Percentiles rank a stretch among this genome's conserved stretches.
Conservation (phyloP, 768 basidiomycete genomes). For the Clavulina sp. region DNA sequence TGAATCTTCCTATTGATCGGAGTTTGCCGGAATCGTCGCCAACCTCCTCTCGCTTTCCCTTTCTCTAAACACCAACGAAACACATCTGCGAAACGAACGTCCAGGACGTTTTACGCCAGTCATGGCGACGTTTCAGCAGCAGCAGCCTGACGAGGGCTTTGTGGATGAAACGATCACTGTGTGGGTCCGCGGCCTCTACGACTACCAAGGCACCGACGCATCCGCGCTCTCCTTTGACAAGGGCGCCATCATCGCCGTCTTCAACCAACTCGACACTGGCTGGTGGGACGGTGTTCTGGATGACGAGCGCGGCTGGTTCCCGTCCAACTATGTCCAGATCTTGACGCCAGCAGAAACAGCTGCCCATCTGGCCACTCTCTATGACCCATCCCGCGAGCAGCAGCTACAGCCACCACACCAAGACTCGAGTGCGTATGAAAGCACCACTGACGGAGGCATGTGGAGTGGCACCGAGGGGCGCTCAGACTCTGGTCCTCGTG, state of each 20-base stretch:
- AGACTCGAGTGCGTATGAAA: no score
- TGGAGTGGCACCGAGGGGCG: no score
- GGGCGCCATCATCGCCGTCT: slow-evolving; percentile 85
- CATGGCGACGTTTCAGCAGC: not conserved
- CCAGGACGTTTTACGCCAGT: no score
- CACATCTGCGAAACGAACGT: no score
- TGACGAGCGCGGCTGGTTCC: slow-evolving; percentile 86
- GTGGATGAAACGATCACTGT: slow-evolving; percentile 25
- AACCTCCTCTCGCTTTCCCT: no score
- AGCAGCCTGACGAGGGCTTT: not conserved
- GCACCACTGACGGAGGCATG: not conserved
- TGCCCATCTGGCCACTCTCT: slow-evolving; percentile 25
- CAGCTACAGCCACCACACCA: no score
- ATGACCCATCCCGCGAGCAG: slow-evolving; percentile 17
- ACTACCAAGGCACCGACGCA: slow-evolving; percentile 73
- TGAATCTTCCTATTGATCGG: no score
- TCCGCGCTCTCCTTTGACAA: slow-evolving; percentile 77
- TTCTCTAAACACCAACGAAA: no score
- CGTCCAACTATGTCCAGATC: slow-evolving; percentile 78
- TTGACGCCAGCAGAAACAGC: slow-evolving; percentile 74
- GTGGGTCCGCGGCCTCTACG: slow-evolving; percentile 85
- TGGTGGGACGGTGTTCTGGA: slow-evolving; percentile 97
- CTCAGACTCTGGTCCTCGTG: no score
- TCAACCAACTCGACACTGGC: slow-evolving; percentile 77
- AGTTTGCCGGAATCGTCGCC: no score